Evolutionary conservation across 805 yeast genomes (phyloP).

Genomic region (Metschnikowia picachoensis): DNA sequence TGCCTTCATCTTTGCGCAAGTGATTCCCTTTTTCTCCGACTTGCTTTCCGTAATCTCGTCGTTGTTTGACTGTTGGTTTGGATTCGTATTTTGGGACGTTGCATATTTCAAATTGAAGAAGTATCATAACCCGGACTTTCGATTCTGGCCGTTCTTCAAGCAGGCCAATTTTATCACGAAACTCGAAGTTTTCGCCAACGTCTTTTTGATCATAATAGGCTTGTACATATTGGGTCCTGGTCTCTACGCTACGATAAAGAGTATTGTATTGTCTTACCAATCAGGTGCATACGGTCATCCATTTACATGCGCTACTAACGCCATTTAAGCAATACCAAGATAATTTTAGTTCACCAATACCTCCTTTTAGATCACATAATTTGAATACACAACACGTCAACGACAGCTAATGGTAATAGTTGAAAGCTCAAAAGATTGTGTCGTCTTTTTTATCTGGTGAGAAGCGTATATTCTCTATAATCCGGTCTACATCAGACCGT

Average conservation of each 20-base stretch:
- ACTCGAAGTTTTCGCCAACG: constrained; percentile 33
- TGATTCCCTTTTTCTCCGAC: constrained; percentile 61
- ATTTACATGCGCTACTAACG: constrained; percentile 47
- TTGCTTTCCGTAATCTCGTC: constrained; percentile 56
- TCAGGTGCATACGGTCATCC: constrained; percentile 48
- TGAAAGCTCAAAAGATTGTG: no score
- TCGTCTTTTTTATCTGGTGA: not conserved
- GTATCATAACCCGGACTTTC: constrained; percentile 14
- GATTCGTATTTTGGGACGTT: constrained; percentile 60
- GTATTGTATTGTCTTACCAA: constrained; percentile 50
- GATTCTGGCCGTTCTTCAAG: constrained; percentile 24
- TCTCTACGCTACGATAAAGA: constrained; percentile 49
- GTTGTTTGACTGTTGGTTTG: constrained; percentile 63
- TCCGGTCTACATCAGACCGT: not conserved
- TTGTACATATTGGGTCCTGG: constrained; percentile 59
- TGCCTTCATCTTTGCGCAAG: constrained; percentile 60
- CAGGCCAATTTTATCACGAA: constrained; percentile 28
- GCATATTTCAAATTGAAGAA: constrained; percentile 48
- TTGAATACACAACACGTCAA: not conserved
- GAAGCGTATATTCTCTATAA: not conserved
- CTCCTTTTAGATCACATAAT: not conserved
- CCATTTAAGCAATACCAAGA: constrained; percentile 6
- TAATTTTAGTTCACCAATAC: not conserved
- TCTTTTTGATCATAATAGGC: constrained; percentile 43
- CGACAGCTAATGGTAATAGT: no score